phyloP scores from a whole-genome alignment of 2,329 filamentous ascomycete genomes.

The Claviceps quebecensis region DNA sequence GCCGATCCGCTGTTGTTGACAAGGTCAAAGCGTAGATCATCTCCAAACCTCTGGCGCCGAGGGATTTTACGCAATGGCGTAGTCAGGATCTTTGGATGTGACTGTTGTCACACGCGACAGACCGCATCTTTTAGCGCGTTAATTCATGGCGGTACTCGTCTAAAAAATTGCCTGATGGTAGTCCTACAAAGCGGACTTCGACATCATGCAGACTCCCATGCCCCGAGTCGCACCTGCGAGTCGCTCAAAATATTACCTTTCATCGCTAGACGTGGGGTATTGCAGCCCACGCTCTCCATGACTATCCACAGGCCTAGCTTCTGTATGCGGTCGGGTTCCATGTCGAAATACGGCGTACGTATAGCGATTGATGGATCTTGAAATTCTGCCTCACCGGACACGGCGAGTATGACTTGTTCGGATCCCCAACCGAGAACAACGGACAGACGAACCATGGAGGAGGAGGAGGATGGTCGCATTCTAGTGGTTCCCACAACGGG shows the following conservation, averaged over 20 bases:
- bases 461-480: constrained; percentile 30
- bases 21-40: background rate
- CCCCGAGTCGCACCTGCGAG: constrained; percentile 26
- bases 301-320: constrained; percentile 61
- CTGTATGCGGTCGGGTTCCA: constrained; percentile 47
- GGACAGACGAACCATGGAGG: constrained; percentile 49
- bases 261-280: constrained; percentile 27
- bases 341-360: constrained; percentile 58
- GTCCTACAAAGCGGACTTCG: background rate
- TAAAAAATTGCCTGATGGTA: background rate
- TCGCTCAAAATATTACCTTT: constrained; percentile 39
- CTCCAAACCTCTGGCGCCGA: background rate
- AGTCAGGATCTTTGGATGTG: background rate
- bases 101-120: too few relatives aligned
- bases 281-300: constrained; percentile 61
- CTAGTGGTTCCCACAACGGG: constrained; percentile 11
- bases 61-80: background rate
- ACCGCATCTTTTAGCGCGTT: background rate
- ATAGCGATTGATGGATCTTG: constrained; percentile 53
- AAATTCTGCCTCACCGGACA: constrained; percentile 61
- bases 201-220: constrained; percentile 23
- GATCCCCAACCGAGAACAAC: constrained; percentile 62
- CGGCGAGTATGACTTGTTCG: constrained; percentile 48
- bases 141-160: background rate
- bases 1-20: background rate